Conservation (phyloP, 139 green algal genomes). For the Zygnema cylindricum region DNA sequence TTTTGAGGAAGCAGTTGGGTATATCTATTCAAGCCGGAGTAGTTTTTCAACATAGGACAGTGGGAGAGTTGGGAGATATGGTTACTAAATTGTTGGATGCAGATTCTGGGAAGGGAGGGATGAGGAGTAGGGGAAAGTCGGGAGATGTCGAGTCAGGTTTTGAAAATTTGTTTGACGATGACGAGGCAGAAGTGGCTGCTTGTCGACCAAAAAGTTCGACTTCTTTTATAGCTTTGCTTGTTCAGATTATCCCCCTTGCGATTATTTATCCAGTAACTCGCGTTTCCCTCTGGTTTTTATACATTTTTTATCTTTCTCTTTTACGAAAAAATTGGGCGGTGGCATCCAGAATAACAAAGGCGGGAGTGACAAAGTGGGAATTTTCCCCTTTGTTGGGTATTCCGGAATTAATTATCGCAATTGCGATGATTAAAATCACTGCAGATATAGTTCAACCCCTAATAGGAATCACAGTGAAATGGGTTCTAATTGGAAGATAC, state of each 20-base stretch:
- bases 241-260: slow-evolving; percentile 42
- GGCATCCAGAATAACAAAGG: not conserved
- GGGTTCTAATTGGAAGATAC: slow-evolving; percentile 38
- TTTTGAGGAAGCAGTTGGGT: slow-evolving; percentile 13
- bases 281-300: not conserved
- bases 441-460: slow-evolving; percentile 29
- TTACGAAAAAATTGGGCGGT: not conserved
- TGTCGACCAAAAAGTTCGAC: not conserved
- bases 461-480: slow-evolving; percentile 51
- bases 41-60: slow-evolving; percentile 37
- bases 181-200: not conserved
- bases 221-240: not conserved
- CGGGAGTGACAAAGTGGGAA: not conserved
- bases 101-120: not conserved
- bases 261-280: slow-evolving; percentile 17
- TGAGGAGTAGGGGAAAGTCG: not conserved
- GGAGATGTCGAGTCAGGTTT: not conserved
- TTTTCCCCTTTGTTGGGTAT: slow-evolving; percentile 10
- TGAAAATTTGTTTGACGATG: not conserved
- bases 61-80: slow-evolving; percentile 13
- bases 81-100: not conserved
- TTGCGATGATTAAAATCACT: slow-evolving; percentile 19
- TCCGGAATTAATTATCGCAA: slow-evolving; percentile 27
- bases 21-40: slow-evolving; percentile 20
- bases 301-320: not conserved